These are phyloP conservation scores for Typha latifolia DNA, from an alignment of 176 grass and related monocot genomes.

Conservation along the genomic window DNA sequence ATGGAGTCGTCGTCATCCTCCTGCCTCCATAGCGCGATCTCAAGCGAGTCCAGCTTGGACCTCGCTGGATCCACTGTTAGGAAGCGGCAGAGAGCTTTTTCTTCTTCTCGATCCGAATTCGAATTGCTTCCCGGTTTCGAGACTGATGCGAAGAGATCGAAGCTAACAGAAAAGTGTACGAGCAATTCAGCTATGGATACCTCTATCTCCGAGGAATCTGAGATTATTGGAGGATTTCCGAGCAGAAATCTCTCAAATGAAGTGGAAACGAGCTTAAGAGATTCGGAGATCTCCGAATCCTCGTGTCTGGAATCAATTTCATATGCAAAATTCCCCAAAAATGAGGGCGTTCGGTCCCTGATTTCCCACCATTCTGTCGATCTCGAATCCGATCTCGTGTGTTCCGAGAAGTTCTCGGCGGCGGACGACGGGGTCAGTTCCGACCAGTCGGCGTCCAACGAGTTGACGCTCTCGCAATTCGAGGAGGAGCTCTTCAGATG, in stretches of 20 bases:
- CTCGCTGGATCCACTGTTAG: no score
- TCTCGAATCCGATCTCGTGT: constrained; percentile 43
- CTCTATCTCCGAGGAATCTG: constrained; percentile 43
- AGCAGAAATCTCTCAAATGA: not conserved
- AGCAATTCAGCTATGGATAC: constrained; percentile 6
- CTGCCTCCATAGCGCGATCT: constrained; percentile 51
- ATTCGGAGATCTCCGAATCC: constrained; percentile 29
- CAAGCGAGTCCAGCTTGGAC: constrained; percentile 16
- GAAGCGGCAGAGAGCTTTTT: no score
- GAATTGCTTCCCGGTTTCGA: not conserved
- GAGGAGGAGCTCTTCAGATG: constrained; percentile 42
- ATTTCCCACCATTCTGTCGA: not conserved
- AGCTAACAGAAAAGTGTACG: constrained; percentile 6
- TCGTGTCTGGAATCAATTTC: constrained; percentile 36
- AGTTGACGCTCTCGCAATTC: constrained; percentile 33
- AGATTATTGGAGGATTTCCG: constrained; percentile 30
- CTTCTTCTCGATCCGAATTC: not conserved
- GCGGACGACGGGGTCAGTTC: constrained; percentile 10
- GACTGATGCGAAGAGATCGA: constrained; percentile 26
- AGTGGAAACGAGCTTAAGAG: constrained; percentile 3
- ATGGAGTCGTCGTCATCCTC: constrained; percentile 33
- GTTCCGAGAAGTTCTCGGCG: constrained; percentile 28
- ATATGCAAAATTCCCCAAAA: not conserved
- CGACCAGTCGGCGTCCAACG: constrained; percentile 18
- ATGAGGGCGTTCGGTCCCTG: not conserved